Evolutionary conservation across 2,329 filamentous ascomycete genomes (phyloP).

Genomic region (Huntiella bhutanensis): DNA sequence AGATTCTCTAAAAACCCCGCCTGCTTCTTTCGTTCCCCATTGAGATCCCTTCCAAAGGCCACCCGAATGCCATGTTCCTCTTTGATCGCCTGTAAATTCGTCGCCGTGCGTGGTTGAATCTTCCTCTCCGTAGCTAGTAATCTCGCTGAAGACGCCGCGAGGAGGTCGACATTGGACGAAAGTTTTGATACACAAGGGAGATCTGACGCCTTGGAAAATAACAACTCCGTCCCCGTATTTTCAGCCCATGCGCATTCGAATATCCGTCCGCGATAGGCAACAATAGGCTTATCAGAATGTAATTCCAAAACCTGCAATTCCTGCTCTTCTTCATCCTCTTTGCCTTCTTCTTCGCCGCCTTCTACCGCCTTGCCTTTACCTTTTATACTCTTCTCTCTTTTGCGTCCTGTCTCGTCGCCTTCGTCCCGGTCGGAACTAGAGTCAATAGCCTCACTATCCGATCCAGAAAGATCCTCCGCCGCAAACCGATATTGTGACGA

Average conservation of each 20-base stretch:
- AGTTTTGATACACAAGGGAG: constrained; percentile 32
- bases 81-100: constrained; percentile 18
- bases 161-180: constrained; percentile 44
- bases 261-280: constrained; percentile 61
- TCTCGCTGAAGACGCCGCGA: constrained; percentile 51
- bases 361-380: constrained; percentile 1
- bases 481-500: constrained; percentile 11
- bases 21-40: constrained; percentile 28
- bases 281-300: constrained; percentile 54
- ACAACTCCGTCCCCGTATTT: constrained; percentile 66
- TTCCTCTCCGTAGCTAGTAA: constrained; percentile 48
- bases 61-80: constrained; percentile 26
- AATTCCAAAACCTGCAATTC: constrained; percentile 68
- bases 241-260: constrained; percentile 69
- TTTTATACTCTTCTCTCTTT: neutral
- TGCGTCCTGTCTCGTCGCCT: neutral
- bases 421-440: constrained; percentile 16
- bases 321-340: constrained; percentile 9
- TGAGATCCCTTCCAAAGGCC: constrained; percentile 26
- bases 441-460: constrained; percentile 17
- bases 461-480: constrained; percentile 14
- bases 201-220: constrained; percentile 38
- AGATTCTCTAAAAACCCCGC: constrained; percentile 45
- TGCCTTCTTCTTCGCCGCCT: neutral
- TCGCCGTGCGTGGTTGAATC: constrained; percentile 27